Evolutionary conservation across 768 basidiomycete species (phyloP).

Genomic region (Lactarius hatsudake): DNA sequence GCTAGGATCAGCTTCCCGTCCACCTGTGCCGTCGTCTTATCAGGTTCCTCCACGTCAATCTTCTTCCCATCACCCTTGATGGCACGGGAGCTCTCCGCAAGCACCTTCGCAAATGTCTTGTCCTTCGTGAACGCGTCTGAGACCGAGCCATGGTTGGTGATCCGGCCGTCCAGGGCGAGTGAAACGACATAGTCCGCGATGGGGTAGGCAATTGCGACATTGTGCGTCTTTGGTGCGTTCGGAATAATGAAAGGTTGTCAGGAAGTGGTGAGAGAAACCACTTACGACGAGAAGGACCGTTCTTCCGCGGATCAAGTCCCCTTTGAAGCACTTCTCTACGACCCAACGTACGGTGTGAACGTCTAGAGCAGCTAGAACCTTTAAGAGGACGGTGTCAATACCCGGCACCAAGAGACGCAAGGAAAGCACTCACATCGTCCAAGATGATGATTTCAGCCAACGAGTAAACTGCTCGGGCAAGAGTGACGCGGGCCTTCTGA

Average conservation of each 20-base stretch:
- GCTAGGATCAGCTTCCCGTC: constrained; percentile 61
- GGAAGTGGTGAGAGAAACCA: neutral
- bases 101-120: constrained; percentile 34
- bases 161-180: constrained; percentile 50
- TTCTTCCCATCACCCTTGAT: constrained; percentile 32
- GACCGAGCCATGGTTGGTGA: constrained; percentile 49
- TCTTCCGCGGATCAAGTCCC: constrained; percentile 47
- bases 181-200: constrained; percentile 58
- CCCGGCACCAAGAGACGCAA: neutral
- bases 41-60: constrained; percentile 29
- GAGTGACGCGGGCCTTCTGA: constrained; percentile 56
- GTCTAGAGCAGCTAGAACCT: constrained; percentile 42
- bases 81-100: constrained; percentile 29
- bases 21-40: constrained; percentile 27
- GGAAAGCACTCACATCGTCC: constrained; percentile 54
- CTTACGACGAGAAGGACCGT: constrained; percentile 53
- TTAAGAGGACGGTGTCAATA: neutral
- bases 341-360: constrained; percentile 45
- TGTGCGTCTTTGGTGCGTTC: constrained; percentile 41
- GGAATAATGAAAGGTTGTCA: neutral
- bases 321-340: constrained; percentile 49
- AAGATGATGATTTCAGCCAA: constrained; percentile 33
- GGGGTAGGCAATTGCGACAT: constrained; percentile 50
- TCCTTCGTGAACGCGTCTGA: constrained; percentile 47
- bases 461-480: constrained; percentile 60